Percentiles rank a stretch among this genome's conserved stretches.
Evolutionary conservation across 495 filamentous ascomycete species (phyloP).

Genomic region (Zalerion maritima): DNA sequence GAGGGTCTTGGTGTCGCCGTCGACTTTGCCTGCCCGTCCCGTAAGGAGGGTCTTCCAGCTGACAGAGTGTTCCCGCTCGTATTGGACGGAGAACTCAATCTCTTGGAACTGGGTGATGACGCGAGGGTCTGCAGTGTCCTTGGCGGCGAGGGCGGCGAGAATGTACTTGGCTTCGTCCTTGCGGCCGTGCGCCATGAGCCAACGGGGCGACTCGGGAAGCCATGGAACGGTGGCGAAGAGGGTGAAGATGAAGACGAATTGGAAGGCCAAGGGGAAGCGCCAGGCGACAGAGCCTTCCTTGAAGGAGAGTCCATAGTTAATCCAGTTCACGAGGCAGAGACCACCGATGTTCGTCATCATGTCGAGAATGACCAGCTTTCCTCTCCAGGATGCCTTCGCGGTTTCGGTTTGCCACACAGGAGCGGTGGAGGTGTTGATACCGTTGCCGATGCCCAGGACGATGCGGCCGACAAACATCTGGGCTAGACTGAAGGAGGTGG

Average conservation of each 20-base stretch:
- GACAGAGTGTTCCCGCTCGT: slow-evolving; percentile 14
- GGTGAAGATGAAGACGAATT: slow-evolving; percentile 26
- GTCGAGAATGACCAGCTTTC: slow-evolving; percentile 46
- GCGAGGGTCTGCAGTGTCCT: slow-evolving; percentile 10
- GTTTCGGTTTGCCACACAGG: slow-evolving; percentile 55
- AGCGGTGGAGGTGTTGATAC: slow-evolving; percentile 48
- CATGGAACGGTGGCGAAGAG: slow-evolving; percentile 20
- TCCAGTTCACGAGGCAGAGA: slow-evolving; percentile 46
- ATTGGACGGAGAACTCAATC: slow-evolving; percentile 14
- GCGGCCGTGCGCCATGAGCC: slow-evolving; percentile 23
- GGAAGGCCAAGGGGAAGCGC: slow-evolving; percentile 31
- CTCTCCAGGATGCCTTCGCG: slow-evolving; percentile 41
- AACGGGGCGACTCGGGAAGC: slow-evolving; percentile 26
- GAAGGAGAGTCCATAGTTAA: slow-evolving; percentile 57
- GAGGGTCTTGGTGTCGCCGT: slow-evolving; percentile 19
- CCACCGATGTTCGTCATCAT: slow-evolving; percentile 47
- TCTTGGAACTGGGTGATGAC: slow-evolving; percentile 14
- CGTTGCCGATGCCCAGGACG: slow-evolving; percentile 48
- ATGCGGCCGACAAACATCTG: slow-evolving; percentile 54
- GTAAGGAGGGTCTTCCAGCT: slow-evolving; percentile 13
- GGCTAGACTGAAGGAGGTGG: slow-evolving; percentile 40
- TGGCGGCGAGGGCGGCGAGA: slow-evolving; percentile 18
- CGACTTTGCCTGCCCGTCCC: slow-evolving; percentile 11
- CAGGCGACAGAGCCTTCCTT: slow-evolving; percentile 27
- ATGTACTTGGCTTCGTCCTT: slow-evolving; percentile 20